Evolutionary conservation across 2,329 filamentous ascomycete species (phyloP).

Genomic region (Claviceps sorghi): DNA sequence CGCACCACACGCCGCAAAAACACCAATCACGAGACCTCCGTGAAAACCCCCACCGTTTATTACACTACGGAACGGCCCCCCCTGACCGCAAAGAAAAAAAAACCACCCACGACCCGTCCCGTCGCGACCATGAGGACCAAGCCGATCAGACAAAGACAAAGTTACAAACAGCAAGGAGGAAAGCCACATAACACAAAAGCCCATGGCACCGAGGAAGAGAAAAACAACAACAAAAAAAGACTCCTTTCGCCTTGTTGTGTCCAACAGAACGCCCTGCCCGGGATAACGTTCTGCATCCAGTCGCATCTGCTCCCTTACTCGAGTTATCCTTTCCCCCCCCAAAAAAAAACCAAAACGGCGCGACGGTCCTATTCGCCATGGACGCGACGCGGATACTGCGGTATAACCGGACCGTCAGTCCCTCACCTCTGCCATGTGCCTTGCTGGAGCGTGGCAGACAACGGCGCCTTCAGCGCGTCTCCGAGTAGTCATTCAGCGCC

Average conservation of each 20-base stretch:
- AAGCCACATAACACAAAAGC: too few relatives aligned
- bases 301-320: not conserved
- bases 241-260: not conserved
- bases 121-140: too few relatives aligned
- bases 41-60: too few relatives aligned
- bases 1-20: too few relatives aligned
- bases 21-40: too few relatives aligned
- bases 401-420: not conserved
- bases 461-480: conserved; percentile 26
- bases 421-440: not conserved
- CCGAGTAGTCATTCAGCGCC: conserved; percentile 74
- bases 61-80: too few relatives aligned
- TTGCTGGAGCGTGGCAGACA: not conserved
- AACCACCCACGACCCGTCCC: too few relatives aligned
- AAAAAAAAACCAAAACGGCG: too few relatives aligned
- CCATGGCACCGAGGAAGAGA: too few relatives aligned
- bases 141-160: too few relatives aligned
- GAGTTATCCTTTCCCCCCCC: not conserved
- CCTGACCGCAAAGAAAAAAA: too few relatives aligned
- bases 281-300: not conserved
- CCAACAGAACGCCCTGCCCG: not conserved
- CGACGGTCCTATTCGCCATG: not conserved
- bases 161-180: too few relatives aligned
- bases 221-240: not conserved
- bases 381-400: not conserved